These are phyloP conservation scores for Pisolithus tinctorius DNA, from an alignment of 768 basidiomycete species.

Conservation along the genomic window DNA sequence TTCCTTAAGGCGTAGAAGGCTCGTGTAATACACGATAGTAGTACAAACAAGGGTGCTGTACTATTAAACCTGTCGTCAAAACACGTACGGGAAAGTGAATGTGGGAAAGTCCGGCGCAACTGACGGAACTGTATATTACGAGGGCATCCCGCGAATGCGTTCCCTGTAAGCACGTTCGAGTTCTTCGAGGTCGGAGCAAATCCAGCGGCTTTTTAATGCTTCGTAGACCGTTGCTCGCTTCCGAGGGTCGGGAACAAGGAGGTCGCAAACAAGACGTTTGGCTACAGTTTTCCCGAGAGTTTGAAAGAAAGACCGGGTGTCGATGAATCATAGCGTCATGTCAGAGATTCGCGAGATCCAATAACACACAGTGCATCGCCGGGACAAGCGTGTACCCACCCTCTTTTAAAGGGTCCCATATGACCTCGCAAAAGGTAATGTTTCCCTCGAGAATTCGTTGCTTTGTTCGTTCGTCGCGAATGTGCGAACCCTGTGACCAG, in stretches of 20 bases:
- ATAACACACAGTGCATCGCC: not conserved
- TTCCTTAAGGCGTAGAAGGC: constrained; percentile 67
- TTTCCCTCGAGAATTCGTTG: constrained; percentile 59
- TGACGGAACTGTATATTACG: constrained; percentile 6
- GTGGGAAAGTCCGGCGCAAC: constrained; percentile 5
- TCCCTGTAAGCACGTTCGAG: constrained; percentile 56
- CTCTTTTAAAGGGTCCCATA: constrained; percentile 52
- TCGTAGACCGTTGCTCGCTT: constrained; percentile 56
- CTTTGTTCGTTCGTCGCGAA: constrained; percentile 58
- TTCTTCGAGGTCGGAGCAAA: constrained; percentile 51
- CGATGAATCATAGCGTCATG: not conserved
- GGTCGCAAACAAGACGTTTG: constrained; percentile 46
- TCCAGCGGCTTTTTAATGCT: constrained; percentile 64
- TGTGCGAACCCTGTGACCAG: constrained; percentile 27
- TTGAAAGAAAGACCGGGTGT: not conserved
- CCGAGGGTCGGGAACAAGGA: constrained; percentile 52
- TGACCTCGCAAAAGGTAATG: constrained; percentile 45
- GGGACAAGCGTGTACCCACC: constrained; percentile 37
- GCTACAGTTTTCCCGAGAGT: constrained; percentile 34
- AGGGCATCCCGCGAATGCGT: constrained; percentile 33
- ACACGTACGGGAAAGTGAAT: not conserved
- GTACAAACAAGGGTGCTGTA: too few relatives aligned
- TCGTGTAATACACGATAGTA: not conserved
- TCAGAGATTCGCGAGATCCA: not conserved
- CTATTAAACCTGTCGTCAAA: too few relatives aligned